Base-by-base conservation (phyloP, 2,329 filamentous ascomycete genomes). In the Talaromyces sp. region DNA sequence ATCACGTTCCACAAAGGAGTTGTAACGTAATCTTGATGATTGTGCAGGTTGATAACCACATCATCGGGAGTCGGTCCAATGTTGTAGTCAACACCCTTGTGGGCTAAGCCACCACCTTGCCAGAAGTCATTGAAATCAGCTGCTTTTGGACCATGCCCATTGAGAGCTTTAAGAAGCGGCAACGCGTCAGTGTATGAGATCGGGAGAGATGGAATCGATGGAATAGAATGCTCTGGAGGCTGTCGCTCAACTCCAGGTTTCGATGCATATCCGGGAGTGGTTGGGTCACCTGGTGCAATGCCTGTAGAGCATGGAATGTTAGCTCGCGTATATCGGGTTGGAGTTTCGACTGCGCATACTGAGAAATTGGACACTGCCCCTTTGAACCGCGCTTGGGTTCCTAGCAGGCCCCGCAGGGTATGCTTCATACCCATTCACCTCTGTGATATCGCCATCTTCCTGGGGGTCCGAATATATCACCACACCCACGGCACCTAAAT, bases 1-100 rank as follows among this genome's bases (percentile, higher is more conserved):
- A 97, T 93, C 2, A 94, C 89, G 69, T 99, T 88, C 91, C 91
- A 96, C 54, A 93, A 78, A 3, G 89, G 88, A 0, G 88, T 94
- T 1, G 83, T 93, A 13, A 85, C 84, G 67, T 96, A 94, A 46
- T 91, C 84, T 74, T 95, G 90, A 66, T 91, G 79, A 66, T 93
- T 96, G 67, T 82, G 80, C 40, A 89, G 80, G 68, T 91, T 90
- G 56, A 94, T 77, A 0, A 84, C 84, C 1, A 93, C 69, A 55
- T 83, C 74, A 15, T 89, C 83, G 0, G 92, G 89, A 0, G 90
- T 87, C 0, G 91, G 91, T 1, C 91, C 91, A 58, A 96, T 84
- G 70, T 91, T 89, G 76, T 96, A 96, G 11, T 91, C 72, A 15
- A 96, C 87, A 41, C 89, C 89, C 70, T 90, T 90, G 77, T 91